phyloP scores from a whole-genome alignment of 129 eudicot species.

The Kitagawia praeruptora region DNA sequence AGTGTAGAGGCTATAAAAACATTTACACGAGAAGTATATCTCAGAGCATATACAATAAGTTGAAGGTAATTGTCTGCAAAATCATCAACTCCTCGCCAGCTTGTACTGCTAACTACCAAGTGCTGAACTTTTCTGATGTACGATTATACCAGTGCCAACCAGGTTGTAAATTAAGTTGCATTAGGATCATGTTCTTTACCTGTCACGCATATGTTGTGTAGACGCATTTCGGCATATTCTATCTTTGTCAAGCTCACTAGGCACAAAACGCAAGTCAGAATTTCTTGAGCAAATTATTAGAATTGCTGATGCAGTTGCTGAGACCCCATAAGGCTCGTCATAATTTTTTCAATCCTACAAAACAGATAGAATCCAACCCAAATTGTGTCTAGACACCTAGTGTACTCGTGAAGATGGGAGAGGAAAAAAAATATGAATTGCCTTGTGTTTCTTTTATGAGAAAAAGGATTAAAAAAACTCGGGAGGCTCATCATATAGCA shows the following conservation, averaged over 20 bases:
- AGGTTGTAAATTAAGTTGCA: slow-evolving; percentile 52
- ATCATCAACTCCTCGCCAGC: slow-evolving; percentile 55
- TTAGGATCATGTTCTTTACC: slow-evolving; percentile 27
- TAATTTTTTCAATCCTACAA: slow-evolving; percentile 53
- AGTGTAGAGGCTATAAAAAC: not conserved
- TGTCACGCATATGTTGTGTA: slow-evolving; percentile 24
- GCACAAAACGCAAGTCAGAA: not conserved
- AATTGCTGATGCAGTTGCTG: slow-evolving; percentile 64
- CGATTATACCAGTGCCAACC: slow-evolving; percentile 30
- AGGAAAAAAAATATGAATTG: slow-evolving; percentile 17
- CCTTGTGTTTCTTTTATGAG: slow-evolving; percentile 75
- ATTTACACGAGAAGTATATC: too few relatives aligned
- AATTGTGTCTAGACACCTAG: not conserved
- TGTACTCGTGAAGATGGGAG: slow-evolving; percentile 1
- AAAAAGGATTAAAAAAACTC: slow-evolving; percentile 76
- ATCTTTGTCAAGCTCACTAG: not conserved
- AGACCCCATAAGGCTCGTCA: slow-evolving; percentile 43
- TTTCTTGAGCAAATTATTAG: slow-evolving; percentile 18
- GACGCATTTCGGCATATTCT: slow-evolving; percentile 1
- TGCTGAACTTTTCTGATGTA: slow-evolving; percentile 71
- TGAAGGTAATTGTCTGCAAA: not conserved
- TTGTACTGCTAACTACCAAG: slow-evolving; percentile 90
- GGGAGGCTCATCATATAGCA: slow-evolving; percentile 93
- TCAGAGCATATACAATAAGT: not conserved
- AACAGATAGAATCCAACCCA: slow-evolving; percentile 52